Base-by-base conservation (phyloP, 805 yeast genomes). In the Peterozyma toletana region DNA sequence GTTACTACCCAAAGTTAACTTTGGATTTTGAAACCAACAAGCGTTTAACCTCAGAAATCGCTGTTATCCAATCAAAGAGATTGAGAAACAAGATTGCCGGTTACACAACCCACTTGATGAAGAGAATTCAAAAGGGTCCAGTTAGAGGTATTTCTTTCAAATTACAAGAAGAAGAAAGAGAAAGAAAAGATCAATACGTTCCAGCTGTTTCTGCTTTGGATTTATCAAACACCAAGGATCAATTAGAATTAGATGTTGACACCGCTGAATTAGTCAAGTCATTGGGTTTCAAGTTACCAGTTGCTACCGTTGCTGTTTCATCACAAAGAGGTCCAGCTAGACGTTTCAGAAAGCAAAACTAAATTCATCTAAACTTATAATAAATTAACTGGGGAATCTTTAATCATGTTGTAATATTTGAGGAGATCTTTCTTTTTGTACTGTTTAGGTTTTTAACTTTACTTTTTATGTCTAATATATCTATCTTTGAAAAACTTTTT, bases 1-100 rank as follows among this genome's bases (percentile, higher is more conserved):
- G 95, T 71, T 91, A 90, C 86, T 93, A 93, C 83, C 99, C 99
- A 74, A 93, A 95, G 81, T 88, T 93, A 76, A 91, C 98, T 64
- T 77, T 87, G 78, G 99, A 93, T 77, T 93, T 93, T 74, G 97
- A 93, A 83, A 88, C 95, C 86, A 93, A 93, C 96, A 93, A 93
- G 85, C 91, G 99, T 81, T 83, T 95, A 71, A 85, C 96, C 65
- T 85, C 88, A 66, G 96, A 95, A 77, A 90, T 93, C 65, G 99
- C 99, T 60, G 90, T 86, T 73, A 95, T 93, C 70, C 97, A 91
- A 75, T 88, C 99, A 67, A 93, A 93, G 86, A 88, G 99, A 79
- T 86, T 93, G 75, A 93, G 99, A 83, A 93, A 93, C 93, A 93
- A 93, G 88, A 95, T 93, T 67, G 99, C 99, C 72, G 99, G 99